Evolutionary conservation across 2,329 filamentous ascomycete species (phyloP).

Genomic region (Claviceps fusiformis): DNA sequence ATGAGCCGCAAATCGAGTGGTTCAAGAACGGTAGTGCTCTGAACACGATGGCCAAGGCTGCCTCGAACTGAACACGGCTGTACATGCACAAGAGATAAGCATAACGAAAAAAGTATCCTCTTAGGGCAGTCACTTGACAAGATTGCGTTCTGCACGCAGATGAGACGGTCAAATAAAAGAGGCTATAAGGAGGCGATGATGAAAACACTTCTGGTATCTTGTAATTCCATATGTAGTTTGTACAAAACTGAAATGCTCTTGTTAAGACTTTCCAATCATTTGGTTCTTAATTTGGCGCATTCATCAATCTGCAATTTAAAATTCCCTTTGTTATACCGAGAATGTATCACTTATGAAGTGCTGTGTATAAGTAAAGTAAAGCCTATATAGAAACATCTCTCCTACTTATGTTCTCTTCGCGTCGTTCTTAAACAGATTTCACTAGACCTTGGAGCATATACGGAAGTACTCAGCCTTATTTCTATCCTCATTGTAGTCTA

Average conservation of each 20-base stretch:
- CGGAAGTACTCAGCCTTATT: too few relatives aligned
- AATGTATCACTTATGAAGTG: not conserved
- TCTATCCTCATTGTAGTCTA: too few relatives aligned
- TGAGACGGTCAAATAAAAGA: not conserved
- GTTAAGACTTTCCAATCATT: not conserved
- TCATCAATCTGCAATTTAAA: not conserved
- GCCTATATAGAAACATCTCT: too few relatives aligned
- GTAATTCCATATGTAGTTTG: not conserved
- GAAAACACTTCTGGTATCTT: not conserved
- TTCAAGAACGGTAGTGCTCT: constrained; percentile 96
- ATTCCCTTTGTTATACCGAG: not conserved
- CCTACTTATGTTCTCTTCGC: too few relatives aligned
- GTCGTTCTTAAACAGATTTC: too few relatives aligned
- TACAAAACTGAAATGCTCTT: not conserved
- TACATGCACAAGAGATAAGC: not conserved
- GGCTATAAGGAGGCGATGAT: not conserved
- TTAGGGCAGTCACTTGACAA: not conserved
- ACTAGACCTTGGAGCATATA: too few relatives aligned
- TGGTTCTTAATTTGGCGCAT: not conserved
- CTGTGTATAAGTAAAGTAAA: too few relatives aligned
- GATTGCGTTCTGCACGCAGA: not conserved
- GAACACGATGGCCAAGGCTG: constrained; percentile 89
- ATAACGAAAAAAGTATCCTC: not conserved
- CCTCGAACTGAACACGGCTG: constrained; percentile 16
- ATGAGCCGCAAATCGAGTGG: constrained; percentile 95